Percentiles rank a stretch among this genome's conserved stretches.
phyloP scores from a whole-genome alignment of 164 flowering plant species.

The Dillenia suffruticosa region DNA sequence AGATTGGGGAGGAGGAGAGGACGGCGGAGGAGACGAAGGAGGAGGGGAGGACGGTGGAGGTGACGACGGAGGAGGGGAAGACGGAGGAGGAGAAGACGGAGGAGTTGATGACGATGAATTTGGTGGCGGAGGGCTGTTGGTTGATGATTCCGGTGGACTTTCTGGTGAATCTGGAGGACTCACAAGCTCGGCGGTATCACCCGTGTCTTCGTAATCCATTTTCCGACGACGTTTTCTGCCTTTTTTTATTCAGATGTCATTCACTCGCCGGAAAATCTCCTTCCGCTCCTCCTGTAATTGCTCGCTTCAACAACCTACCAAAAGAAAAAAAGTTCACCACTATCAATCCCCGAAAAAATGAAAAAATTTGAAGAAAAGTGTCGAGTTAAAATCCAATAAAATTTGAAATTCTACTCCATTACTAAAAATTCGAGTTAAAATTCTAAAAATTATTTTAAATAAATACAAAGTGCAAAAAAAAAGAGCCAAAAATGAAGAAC shows the following conservation, averaged over 20 bases:
- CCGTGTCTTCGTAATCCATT: constrained; percentile 18
- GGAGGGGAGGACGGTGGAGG: constrained; percentile 5
- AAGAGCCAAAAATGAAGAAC: too few species aligned
- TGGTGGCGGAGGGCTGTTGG: not conserved
- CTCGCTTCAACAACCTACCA: not conserved
- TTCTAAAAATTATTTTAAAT: too few species aligned
- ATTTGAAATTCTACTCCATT: too few species aligned
- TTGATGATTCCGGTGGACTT: not conserved
- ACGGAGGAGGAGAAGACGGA: not conserved
- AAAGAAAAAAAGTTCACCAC: too few species aligned
- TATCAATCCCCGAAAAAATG: too few species aligned
- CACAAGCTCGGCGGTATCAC: constrained; percentile 6
- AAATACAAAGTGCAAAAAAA: too few species aligned
- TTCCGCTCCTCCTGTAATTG: constrained; percentile 4
- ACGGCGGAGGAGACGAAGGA: not conserved
- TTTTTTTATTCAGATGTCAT: too few species aligned
- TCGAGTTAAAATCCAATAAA: too few species aligned
- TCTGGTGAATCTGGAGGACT: constrained; percentile 1
- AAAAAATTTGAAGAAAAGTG: too few species aligned
- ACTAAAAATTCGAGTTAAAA: too few species aligned
- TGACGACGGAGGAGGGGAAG: constrained; percentile 3
- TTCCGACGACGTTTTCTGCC: too few species aligned
- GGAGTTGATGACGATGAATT: not conserved
- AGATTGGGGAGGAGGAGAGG: constrained; percentile 1
- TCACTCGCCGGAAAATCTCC: not conserved